Conservation (phyloP, 768 basidiomycete genomes). For the Xerocomellus intermedius region DNA sequence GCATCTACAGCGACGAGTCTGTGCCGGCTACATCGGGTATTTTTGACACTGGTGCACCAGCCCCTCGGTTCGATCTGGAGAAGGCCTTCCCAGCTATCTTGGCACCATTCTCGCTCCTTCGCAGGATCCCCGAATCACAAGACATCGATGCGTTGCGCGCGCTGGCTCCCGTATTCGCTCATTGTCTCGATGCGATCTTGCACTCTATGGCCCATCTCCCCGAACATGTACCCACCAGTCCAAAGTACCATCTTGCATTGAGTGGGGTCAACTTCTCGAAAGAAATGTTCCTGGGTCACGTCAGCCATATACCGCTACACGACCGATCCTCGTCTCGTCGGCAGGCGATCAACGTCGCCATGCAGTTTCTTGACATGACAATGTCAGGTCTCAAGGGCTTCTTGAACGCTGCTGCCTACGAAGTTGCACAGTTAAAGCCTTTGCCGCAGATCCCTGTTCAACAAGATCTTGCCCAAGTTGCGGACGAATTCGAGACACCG, state of each 20-base stretch:
- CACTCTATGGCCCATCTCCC: conserved; percentile 27
- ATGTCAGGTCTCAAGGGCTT: conserved; percentile 34
- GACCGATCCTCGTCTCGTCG: conserved; percentile 1
- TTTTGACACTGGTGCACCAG: background rate
- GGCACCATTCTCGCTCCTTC: conserved; percentile 29
- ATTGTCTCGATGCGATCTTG: conserved; percentile 28
- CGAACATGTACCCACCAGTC: conserved; percentile 16
- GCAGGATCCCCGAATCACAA: conserved; percentile 18
- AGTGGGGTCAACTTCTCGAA: conserved; percentile 21
- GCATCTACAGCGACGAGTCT: conserved; percentile 26
- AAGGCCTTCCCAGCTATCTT: conserved; percentile 38
- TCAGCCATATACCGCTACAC: conserved; percentile 9
- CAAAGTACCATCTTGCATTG: conserved; percentile 23
- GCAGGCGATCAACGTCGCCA: conserved; percentile 14
- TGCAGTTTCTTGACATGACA: conserved; percentile 31
- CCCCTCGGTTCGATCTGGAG: conserved; percentile 31
- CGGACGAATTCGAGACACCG: conserved; percentile 1
- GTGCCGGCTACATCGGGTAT: conserved; percentile 22
- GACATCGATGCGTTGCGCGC: conserved; percentile 30
- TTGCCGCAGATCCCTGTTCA: conserved; percentile 23
- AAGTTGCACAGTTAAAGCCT: conserved; percentile 29
- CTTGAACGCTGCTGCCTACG: conserved; percentile 29
- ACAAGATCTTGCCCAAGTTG: background rate
- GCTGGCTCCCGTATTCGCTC: conserved; percentile 24
- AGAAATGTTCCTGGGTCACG: conserved; percentile 23